Evolutionary conservation across 495 filamentous ascomycete species (phyloP), one percentile per base, ranked within the genome.

Genomic region (Trichoderma asperelloides): DNA sequence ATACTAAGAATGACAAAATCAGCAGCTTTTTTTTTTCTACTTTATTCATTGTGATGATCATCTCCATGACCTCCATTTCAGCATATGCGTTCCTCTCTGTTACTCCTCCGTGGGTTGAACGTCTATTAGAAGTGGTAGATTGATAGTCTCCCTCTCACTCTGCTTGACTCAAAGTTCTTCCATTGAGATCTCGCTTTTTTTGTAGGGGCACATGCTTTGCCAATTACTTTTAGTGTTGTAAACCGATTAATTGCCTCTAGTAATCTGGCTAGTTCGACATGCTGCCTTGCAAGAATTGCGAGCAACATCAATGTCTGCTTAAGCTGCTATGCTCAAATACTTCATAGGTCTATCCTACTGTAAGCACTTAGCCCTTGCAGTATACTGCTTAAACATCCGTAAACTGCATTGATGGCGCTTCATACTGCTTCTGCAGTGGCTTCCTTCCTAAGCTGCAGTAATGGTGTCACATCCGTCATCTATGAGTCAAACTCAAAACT

Each of bases 51-150:
- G 12, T 47, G 28, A 39, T 47, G 30, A 47, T 43, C 3, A 37
- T 55, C 66, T 13, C 47, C 8, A 40, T 18, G 57, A 70, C 60
- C 64, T 23, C 82, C 82, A 85, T 85, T 76, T 79, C 85, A 88
- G 89, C 89, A 92, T 92, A 89, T 88, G 77, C 86, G 81, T 85
- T 79, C 80, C 71, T 72, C 77, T 49, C 75, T 81, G 77, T 71
- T 68, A 65, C 76, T 81, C 70, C 70, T 73, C 84, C 79, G 79
- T 90, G 84, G 84, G 82, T 83, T 78, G 81, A 83, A 85, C 77
- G 87, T 88, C 89, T 92, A 92, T 87, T 89, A 81, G 82, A 78
- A 85, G 88, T 92, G 90, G 89, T 77, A 92, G 80, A 92, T 71
- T 64, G 73, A 80, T 68, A 57, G 65, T 67, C 66, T 77, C 75